These are phyloP conservation scores for Suhomyces coccinellae DNA, from an alignment of 1,139 yeast genomes.

Conservation along the genomic window DNA sequence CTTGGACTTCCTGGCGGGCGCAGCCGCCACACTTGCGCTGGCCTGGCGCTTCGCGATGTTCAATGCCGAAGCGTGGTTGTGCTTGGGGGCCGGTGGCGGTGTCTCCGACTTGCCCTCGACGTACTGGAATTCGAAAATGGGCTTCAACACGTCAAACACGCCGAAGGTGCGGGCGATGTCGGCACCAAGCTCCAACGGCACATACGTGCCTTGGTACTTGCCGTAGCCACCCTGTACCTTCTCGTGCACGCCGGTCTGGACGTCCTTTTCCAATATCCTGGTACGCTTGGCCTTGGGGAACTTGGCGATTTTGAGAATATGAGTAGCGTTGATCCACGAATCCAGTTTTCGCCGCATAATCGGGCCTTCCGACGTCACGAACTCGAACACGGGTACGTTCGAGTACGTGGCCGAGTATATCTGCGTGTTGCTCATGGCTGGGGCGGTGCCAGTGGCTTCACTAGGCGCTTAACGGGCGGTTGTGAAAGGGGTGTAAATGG, in stretches of 20 bases:
- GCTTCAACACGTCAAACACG: slow-evolving; percentile 63
- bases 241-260: slow-evolving; percentile 82
- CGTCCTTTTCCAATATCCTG: slow-evolving; percentile 81
- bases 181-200: slow-evolving; percentile 63
- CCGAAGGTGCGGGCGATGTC: slow-evolving; percentile 66
- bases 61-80: slow-evolving; percentile 66
- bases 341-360: slow-evolving; percentile 82
- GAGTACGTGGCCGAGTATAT: slow-evolving; percentile 81
- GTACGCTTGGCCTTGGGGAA: slow-evolving; percentile 85
- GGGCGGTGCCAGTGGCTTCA: slow-evolving; percentile 1
- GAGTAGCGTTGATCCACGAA: slow-evolving; percentile 90
- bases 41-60: slow-evolving; percentile 48
- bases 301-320: slow-evolving; percentile 82
- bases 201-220: slow-evolving; percentile 94
- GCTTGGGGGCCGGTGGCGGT: slow-evolving; percentile 85
- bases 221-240: slow-evolving; percentile 97
- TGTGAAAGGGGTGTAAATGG: not conserved
- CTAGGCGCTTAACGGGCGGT: not conserved
- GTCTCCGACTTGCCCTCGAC: slow-evolving; percentile 58
- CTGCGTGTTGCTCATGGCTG: slow-evolving; percentile 35
- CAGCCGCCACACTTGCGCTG: slow-evolving; percentile 21
- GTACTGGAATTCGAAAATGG: slow-evolving; percentile 65
- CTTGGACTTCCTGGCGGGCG: slow-evolving; percentile 23
- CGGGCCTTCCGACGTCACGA: slow-evolving; percentile 68
- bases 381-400: slow-evolving; percentile 74